Percentiles rank a stretch among this genome's conserved stretches.
Conservation (phyloP, 2,329 filamentous ascomycete species). For the Claviceps purpurea region DNA sequence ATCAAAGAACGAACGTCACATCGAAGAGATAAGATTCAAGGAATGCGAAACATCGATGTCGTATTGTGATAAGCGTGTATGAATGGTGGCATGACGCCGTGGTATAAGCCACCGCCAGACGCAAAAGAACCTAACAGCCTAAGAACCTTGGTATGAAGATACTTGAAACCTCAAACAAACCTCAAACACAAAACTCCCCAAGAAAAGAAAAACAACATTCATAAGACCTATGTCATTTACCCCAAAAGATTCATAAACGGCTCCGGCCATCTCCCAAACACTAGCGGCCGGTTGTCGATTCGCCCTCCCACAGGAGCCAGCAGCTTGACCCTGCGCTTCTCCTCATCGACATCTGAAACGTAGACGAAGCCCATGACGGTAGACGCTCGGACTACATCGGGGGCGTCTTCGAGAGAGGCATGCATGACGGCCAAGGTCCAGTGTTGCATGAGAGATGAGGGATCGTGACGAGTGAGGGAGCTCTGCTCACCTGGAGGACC, state of each 20-base stretch:
- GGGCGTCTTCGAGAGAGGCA: constrained; percentile 53
- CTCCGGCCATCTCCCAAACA: constrained; percentile 81
- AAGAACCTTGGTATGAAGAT: too few relatives aligned
- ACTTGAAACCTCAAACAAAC: too few relatives aligned
- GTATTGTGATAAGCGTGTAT: too few relatives aligned
- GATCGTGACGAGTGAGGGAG: constrained; percentile 49
- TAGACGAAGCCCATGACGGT: constrained; percentile 89
- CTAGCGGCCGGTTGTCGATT: constrained; percentile 63
- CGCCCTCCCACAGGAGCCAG: constrained; percentile 73
- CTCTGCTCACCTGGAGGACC: constrained; percentile 19
- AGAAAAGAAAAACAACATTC: not conserved
- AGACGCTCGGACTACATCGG: constrained; percentile 63
- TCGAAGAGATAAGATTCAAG: too few relatives aligned
- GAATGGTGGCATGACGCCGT: too few relatives aligned
- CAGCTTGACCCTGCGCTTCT: constrained; percentile 66
- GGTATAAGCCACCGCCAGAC: not conserved
- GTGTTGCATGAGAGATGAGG: constrained; percentile 59
- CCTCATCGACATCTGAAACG: constrained; percentile 80
- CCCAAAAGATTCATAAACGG: constrained; percentile 65
- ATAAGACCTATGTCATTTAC: constrained; percentile 10
- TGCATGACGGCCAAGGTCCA: constrained; percentile 77
- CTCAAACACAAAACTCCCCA: not conserved
- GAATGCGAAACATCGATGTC: too few relatives aligned
- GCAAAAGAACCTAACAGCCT: not conserved
- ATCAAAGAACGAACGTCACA: too few relatives aligned